These are phyloP conservation scores for Camelina sativa DNA, from an alignment of 345 rosid genomes.

Conservation along the genomic window DNA sequence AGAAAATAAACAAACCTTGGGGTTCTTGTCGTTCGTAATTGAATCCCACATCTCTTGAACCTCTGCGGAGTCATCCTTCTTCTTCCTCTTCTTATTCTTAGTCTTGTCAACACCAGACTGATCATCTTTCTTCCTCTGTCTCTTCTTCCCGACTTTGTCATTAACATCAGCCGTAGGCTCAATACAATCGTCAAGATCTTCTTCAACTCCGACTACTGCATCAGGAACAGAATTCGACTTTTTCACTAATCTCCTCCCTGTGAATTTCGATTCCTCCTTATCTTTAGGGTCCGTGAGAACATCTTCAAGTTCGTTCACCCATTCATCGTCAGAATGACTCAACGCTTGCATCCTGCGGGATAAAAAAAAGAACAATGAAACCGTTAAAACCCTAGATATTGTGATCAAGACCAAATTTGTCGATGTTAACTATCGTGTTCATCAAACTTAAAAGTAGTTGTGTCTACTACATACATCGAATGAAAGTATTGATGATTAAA, in stretches of 20 bases:
- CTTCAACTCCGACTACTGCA: constrained; percentile 52
- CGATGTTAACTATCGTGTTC: not conserved
- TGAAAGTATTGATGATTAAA: not conserved
- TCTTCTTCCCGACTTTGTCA: constrained; percentile 58
- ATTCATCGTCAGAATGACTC: not conserved
- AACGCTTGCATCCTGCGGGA: constrained; percentile 3
- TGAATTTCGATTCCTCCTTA: constrained; percentile 7
- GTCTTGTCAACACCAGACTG: constrained; percentile 23
- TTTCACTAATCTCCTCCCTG: constrained; percentile 64
- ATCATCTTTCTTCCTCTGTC: constrained; percentile 41
- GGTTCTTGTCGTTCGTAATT: constrained; percentile 65
- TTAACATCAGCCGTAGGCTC: constrained; percentile 38
- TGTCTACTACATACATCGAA: not conserved
- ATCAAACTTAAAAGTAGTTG: not conserved
- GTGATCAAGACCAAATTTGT: not conserved
- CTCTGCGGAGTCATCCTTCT: constrained; percentile 47
- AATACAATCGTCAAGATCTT: constrained; percentile 46
- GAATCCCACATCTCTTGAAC: constrained; percentile 93
- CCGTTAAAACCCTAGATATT: constrained; percentile 19
- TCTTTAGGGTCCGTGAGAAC: not conserved
- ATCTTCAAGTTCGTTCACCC: constrained; percentile 1
- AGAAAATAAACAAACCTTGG: constrained; percentile 54
- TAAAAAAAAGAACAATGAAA: not conserved
- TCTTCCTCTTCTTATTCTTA: constrained; percentile 53
- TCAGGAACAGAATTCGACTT: constrained; percentile 49